A percentile compares a stretch with the other conserved stretches of the same genome.
Evolutionary conservation across 257 asterid genomes (phyloP).

Genomic region (Euphrasia confusa): DNA sequence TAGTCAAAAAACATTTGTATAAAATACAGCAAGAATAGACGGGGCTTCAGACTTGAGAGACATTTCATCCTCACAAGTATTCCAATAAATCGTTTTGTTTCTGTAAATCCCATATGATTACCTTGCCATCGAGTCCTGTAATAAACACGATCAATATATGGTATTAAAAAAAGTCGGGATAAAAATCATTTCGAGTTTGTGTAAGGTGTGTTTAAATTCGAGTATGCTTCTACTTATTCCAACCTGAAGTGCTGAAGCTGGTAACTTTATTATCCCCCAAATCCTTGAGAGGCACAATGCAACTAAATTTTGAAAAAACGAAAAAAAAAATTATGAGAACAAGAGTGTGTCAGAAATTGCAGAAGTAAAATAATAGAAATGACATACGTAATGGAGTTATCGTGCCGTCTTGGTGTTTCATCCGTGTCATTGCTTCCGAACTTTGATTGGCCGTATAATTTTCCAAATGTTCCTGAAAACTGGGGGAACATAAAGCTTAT

Average conservation of each 20-base stretch:
- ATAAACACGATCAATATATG: constrained; percentile 1
- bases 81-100: constrained; percentile 56
- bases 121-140: constrained; percentile 82
- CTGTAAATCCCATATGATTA: constrained; percentile 77
- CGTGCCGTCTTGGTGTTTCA: constrained; percentile 64
- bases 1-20: too few species aligned
- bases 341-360: too few species aligned
- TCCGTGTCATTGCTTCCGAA: constrained; percentile 47
- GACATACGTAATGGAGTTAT: constrained; percentile 76
- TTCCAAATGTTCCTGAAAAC: constrained; percentile 87
- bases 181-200: background rate
- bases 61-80: constrained; percentile 30
- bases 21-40: too few species aligned
- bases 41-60: too few species aligned
- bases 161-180: background rate
- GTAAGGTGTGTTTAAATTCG: background rate
- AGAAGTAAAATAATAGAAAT: background rate
- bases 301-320: constrained; percentile 39
- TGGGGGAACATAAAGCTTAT: constrained; percentile 23
- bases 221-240: constrained; percentile 19
- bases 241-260: constrained; percentile 91
- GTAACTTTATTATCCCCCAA: constrained; percentile 40
- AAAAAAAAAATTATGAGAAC: constrained; percentile 6
- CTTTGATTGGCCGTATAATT: constrained; percentile 79
- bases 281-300: constrained; percentile 60